These are phyloP conservation scores for Phyllostachys edulis DNA, from an alignment of 176 grass and related monocot species.

Conservation along the genomic window DNA sequence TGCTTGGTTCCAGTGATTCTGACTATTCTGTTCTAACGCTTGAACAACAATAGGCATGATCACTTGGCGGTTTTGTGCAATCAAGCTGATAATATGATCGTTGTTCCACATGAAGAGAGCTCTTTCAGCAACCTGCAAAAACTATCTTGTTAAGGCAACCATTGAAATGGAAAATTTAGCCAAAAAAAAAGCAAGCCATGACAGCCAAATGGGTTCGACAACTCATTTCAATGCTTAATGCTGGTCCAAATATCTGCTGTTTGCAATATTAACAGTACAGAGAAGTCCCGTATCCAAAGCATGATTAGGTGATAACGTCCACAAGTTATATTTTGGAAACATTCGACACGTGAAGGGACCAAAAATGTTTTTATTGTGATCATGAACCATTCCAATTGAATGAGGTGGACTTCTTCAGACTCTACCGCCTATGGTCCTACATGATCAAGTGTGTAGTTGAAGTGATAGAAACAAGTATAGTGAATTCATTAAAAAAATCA, in stretches of 20 bases:
- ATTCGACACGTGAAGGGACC: neutral
- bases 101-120: conserved; percentile 95
- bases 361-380: conserved; percentile 14
- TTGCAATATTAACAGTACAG: conserved; percentile 6
- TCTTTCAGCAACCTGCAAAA: conserved; percentile 84
- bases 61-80: conserved; percentile 70
- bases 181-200: neutral
- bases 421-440: neutral
- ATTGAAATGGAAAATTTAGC: neutral
- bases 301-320: conserved; percentile 19
- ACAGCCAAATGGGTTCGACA: neutral
- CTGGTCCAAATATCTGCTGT: conserved; percentile 11
- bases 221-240: conserved; percentile 18
- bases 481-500: neutral
- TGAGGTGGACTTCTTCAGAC: neutral
- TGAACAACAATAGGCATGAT: conserved; percentile 80
- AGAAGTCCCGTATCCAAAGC: neutral
- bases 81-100: conserved; percentile 70
- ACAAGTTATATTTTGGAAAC: neutral
- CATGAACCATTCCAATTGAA: neutral
- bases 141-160: neutral
- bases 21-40: conserved; percentile 66
- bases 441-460: neutral
- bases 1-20: conserved; percentile 84
- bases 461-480: neutral